Base-by-base conservation (phyloP, 2,329 filamentous ascomycete species). In the Alternaria sp. region DNA sequence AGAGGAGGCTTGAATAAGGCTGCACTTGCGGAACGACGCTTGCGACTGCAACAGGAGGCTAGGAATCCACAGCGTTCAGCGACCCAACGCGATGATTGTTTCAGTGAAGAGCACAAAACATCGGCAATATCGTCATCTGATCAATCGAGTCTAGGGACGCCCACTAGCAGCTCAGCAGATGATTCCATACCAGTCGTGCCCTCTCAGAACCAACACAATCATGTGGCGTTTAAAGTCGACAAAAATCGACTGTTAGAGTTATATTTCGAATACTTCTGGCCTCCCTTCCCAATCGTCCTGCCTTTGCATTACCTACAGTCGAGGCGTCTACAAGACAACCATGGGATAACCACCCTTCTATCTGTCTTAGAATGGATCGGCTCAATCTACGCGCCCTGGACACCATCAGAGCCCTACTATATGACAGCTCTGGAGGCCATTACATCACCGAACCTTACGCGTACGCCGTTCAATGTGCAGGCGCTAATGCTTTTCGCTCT, bases 401-500 rank as follows among this genome's bases (percentile, higher is more conserved):
- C 70, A 12, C 59, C 65, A 14, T 71, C 74, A 16, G 70, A 74
- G 7, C 54, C 66, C 3, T 75, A 75, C 53, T 71, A 70, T 16
- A 56, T 64, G 48, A 53, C 55, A 8, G 74, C 72, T 20, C 46
- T 64, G 12, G 57, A 67, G 52, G 66, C 69, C 2, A 51, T 79
- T 9, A 59, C 18, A 12, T 63, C 68, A 12, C 59, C 64, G 12
- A 52, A 48, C 5, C 51, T 74, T 11, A 60, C 65, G 26, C 66
- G 57, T 53, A 74, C 71, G 9, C 69, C 74, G 0, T 91, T 89
- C 73, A 81, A 88, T 14, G 87, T 96, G 1, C 93, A 97, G 78
- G 88, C 92, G 3, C 83, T 94, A 73, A 80, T 96, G 56, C 81
- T 97, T 2, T 85, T 93, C 52, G 85, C 93, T 7, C 87, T 96